phyloP scores from a whole-genome alignment of 2,329 filamentous ascomycete species.

The Chrysoporthe austroafricana region DNA sequence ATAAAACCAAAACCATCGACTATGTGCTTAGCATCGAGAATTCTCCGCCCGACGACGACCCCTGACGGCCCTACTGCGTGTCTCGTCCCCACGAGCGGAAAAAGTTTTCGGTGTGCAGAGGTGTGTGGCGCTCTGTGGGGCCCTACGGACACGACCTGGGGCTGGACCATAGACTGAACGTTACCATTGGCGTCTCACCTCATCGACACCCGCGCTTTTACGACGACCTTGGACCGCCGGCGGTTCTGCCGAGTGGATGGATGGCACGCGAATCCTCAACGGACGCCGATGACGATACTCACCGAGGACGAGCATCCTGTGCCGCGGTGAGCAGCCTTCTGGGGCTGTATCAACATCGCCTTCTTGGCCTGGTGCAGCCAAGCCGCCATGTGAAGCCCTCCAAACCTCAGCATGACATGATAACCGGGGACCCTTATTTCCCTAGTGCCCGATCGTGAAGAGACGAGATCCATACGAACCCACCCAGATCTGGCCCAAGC shows the following conservation, averaged over 20 bases:
- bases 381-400: background rate
- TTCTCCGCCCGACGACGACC: background rate
- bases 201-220: background rate
- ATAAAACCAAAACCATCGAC: background rate
- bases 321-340: background rate
- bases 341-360: background rate
- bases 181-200: background rate
- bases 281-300: background rate
- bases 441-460: background rate
- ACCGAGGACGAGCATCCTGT: background rate
- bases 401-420: background rate
- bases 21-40: background rate
- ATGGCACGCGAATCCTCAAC: background rate
- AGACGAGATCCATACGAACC: background rate
- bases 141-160: background rate
- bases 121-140: no score
- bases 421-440: background rate
- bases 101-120: background rate
- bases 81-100: background rate
- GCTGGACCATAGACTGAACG: background rate
- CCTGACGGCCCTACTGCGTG: background rate
- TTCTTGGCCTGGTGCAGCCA: no score
- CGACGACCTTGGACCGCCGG: background rate
- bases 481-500: conserved; percentile 1
- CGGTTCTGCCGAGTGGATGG: background rate